Percentiles rank a stretch among this genome's conserved stretches.
phyloP scores from a whole-genome alignment of 352 stramenopile species.

The Aphanomyces invadans region DNA sequence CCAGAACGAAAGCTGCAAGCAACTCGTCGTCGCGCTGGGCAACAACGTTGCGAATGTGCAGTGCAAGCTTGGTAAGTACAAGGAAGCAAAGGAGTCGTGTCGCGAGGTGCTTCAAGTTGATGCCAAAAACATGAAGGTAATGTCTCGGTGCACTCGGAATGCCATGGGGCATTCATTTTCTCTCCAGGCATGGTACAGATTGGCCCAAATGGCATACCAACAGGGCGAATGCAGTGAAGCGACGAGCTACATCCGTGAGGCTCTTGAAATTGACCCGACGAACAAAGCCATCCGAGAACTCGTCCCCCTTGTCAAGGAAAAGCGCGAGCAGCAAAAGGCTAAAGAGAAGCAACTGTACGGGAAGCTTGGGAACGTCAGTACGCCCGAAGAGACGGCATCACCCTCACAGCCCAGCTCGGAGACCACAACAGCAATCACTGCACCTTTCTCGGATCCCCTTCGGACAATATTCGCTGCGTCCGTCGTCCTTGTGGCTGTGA shows the following conservation, averaged over 20 bases:
- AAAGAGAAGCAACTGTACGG: constrained; percentile 57
- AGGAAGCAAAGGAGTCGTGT: constrained; percentile 66
- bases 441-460: not conserved
- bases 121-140: constrained; percentile 49
- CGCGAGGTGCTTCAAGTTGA: constrained; percentile 74
- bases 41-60: constrained; percentile 84
- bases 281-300: constrained; percentile 60
- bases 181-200: constrained; percentile 51
- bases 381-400: not conserved
- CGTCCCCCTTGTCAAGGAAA: constrained; percentile 54
- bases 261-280: constrained; percentile 53
- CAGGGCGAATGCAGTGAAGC: constrained; percentile 67
- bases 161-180: too few relatives aligned
- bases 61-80: constrained; percentile 61
- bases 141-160: too few relatives aligned
- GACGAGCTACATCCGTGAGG: constrained; percentile 46
- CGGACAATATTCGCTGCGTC: not conserved
- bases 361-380: constrained; percentile 38
- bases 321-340: constrained; percentile 52
- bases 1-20: constrained; percentile 47
- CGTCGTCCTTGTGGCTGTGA: not conserved
- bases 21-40: constrained; percentile 60
- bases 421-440: too few relatives aligned
- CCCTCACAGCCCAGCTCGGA: too few relatives aligned
- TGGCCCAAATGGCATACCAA: constrained; percentile 60